Base-by-base conservation (phyloP, 352 stramenopile species). In the Phytophthora tubulina region DNA sequence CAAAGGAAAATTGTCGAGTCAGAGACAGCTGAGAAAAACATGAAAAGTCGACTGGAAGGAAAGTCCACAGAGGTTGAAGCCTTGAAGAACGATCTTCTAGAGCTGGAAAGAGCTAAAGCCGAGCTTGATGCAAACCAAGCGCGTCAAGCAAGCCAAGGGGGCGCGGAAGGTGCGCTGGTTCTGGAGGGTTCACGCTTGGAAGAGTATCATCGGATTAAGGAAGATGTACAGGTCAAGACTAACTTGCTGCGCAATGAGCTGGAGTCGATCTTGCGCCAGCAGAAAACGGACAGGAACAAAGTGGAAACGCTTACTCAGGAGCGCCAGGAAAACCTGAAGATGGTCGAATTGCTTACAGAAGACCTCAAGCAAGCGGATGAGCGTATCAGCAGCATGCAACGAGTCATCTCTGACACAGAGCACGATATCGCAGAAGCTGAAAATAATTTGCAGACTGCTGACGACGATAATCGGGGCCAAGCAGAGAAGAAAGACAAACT, bases 121-220 rank as follows among this genome's bases (percentile, higher is more conserved):
- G 80, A 93, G 9, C 62, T 94, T 3, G 88, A 93, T 51, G 72
- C 76, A 46, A 73, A 75, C 35, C 75, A 80, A 42, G 76, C 57
- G n/a, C 54, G 74, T 21, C 73, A 68, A 36, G 53, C 42, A 21
- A 70, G 70, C 10, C 63, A 91, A 67, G 73, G 67, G 56, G 79
- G 80, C 7, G 76, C 89, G 44, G 70, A 86, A 41, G 67, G 45
- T n/a, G 63, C 81, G 11, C 31, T 95, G 11, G 78, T 94, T 11
- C 63, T 96, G 49, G 67, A 95, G 65, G 87, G 78, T 14, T 75
- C 76, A 14, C 82, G 86, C 11, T 66, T 95, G 6, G 79, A 96
- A 35, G 88, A 96, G 56, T 96, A 96, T 55, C 84, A 96, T 67
- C 86, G 88, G 6, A 93, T 96, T 42, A 95, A 95, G 45, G 86